These are phyloP conservation scores for Hansenula lynferdii DNA, from an alignment of 1,139 yeast genomes.

Conservation along the genomic window DNA sequence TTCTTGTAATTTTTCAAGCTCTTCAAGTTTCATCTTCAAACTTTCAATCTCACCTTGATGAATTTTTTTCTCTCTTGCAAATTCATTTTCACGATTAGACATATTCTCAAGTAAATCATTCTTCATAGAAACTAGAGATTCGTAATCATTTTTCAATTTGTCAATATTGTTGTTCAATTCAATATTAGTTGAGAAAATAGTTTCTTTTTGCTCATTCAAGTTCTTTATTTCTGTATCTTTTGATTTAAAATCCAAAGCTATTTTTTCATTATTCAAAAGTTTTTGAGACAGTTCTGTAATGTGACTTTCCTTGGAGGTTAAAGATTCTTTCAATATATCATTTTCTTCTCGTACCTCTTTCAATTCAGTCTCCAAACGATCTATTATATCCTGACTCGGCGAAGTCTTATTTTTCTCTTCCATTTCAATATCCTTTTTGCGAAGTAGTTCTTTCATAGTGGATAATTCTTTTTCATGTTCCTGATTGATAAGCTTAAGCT, in stretches of 20 bases:
- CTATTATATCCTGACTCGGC: no score
- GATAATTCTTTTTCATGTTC: no score
- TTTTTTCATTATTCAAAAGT: not conserved
- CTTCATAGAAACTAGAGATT: constrained; percentile 38
- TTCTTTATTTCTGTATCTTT: constrained; percentile 10
- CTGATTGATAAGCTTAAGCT: no score
- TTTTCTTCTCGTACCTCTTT: constrained; percentile 1
- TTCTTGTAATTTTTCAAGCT: constrained; percentile 40
- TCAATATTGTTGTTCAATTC: constrained; percentile 10
- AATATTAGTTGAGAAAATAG: constrained; percentile 6
- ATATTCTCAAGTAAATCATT: constrained; percentile 61
- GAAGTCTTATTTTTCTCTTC: no score
- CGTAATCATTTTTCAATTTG: constrained; percentile 18
- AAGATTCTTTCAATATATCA: not conserved
- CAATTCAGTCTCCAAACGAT: constrained; percentile 3
- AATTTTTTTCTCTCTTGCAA: constrained; percentile 45
- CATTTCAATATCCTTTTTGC: no score
- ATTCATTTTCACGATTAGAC: constrained; percentile 58
- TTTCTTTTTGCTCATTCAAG: constrained; percentile 4
- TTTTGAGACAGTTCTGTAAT: not conserved
- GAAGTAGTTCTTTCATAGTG: no score
- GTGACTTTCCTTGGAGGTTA: not conserved
- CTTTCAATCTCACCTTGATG: constrained; percentile 46
- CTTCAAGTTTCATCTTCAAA: constrained; percentile 41
- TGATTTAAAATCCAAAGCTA: constrained; percentile 8